Conservation (phyloP, 768 basidiomycete species). For the Boletellus ananas region DNA sequence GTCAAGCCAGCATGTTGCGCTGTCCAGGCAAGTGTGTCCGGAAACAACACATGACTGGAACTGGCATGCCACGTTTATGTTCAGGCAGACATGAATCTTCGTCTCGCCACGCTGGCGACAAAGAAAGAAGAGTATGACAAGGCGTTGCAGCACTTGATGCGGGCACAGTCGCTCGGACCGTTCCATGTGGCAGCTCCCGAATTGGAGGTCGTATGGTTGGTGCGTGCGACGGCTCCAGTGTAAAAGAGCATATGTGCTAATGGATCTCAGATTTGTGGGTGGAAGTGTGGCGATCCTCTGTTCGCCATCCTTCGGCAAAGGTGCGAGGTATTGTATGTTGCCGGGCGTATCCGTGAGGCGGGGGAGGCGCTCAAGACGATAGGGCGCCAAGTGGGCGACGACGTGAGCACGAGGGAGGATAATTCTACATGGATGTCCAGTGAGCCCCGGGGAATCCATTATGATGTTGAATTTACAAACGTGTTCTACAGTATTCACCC, state of each 20-base stretch:
- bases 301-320: not conserved
- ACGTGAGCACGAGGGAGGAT: not conserved
- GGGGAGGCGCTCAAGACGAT: not conserved
- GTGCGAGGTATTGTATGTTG: not conserved
- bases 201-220: not conserved
- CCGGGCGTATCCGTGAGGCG: not conserved
- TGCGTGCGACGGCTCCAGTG: not conserved
- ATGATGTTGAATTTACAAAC: not conserved
- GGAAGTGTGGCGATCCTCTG: conserved; percentile 1
- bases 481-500: not conserved
- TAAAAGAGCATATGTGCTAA: not conserved
- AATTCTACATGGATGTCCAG: not conserved
- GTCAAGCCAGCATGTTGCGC: not conserved
- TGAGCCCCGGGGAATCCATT: not conserved
- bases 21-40: not conserved
- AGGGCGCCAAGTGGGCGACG: not conserved
- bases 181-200: not conserved
- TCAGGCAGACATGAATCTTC: not conserved
- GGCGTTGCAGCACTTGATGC: not conserved
- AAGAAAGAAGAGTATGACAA: not conserved
- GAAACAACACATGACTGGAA: too few relatives aligned
- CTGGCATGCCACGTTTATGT: too few relatives aligned
- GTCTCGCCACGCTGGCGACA: not conserved
- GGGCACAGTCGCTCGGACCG: not conserved
- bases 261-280: conserved; percentile 2